A percentile compares a stretch with the other conserved stretches of the same genome.
Evolutionary conservation across 768 basidiomycete genomes (phyloP).

Genomic region (Agrocybe pediades): DNA sequence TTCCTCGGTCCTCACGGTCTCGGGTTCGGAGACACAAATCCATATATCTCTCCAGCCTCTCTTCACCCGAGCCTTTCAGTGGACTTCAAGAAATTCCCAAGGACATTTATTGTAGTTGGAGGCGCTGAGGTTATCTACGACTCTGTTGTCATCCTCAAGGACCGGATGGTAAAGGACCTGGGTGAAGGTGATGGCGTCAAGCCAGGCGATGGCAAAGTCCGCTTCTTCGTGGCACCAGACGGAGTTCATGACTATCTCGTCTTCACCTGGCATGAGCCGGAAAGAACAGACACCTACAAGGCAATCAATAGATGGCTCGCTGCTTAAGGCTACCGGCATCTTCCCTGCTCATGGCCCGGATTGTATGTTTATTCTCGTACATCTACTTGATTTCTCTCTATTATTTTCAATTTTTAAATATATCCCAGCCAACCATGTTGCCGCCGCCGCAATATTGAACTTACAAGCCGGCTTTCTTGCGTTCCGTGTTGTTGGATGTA

Average conservation of each 20-base stretch:
- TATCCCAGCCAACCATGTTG: too few species aligned
- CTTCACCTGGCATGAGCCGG: conserved; percentile 54
- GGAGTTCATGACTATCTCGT: conserved; percentile 55
- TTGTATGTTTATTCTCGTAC: not conserved
- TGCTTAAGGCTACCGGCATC: too few species aligned
- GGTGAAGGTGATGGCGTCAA: conserved; percentile 42
- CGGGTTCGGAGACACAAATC: conserved; percentile 45
- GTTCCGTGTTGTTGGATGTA: too few species aligned
- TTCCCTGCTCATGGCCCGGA: not conserved
- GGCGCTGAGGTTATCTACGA: conserved; percentile 63
- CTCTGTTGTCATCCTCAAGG: conserved; percentile 43
- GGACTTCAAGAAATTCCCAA: conserved; percentile 58
- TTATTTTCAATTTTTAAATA: too few species aligned
- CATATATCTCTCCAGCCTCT: conserved; percentile 64
- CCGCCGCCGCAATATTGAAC: too few species aligned
- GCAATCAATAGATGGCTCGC: conserved; percentile 52
- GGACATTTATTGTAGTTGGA: conserved; percentile 60
- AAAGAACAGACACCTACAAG: conserved; percentile 46
- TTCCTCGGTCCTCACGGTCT: conserved; percentile 51
- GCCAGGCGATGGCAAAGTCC: conserved; percentile 42
- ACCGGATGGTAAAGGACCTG: conserved; percentile 53
- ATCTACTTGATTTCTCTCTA: not conserved
- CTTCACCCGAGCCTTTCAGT: conserved; percentile 33
- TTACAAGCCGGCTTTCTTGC: too few species aligned
- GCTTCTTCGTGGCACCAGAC: conserved; percentile 51